These are phyloP conservation scores for Fusarium sp. DNA, from an alignment of 2,329 filamentous ascomycete species.

Conservation along the genomic window DNA sequence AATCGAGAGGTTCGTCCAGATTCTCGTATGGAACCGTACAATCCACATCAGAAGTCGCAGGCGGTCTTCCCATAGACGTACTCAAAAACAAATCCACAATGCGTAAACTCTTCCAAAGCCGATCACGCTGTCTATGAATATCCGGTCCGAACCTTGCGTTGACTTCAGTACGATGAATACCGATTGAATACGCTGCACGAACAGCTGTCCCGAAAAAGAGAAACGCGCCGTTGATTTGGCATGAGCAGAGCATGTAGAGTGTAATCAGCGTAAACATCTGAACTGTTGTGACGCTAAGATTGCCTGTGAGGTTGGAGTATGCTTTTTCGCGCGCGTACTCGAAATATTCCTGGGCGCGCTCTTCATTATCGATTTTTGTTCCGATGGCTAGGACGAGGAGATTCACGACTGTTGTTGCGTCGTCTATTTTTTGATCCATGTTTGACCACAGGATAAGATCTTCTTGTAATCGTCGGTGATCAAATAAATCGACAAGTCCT, in stretches of 20 bases:
- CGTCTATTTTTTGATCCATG: slow-evolving; percentile 48
- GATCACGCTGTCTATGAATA: slow-evolving; percentile 58
- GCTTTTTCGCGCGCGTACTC: slow-evolving; percentile 61
- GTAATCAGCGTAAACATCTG: slow-evolving; percentile 63
- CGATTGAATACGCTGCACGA: slow-evolving; percentile 64
- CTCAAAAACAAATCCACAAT: slow-evolving; percentile 64
- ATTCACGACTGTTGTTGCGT: slow-evolving; percentile 57
- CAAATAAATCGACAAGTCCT: slow-evolving; percentile 62
- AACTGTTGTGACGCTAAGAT: slow-evolving; percentile 61
- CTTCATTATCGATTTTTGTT: slow-evolving; percentile 55
- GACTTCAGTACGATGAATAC: slow-evolving; percentile 64
- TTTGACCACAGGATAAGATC: slow-evolving; percentile 58
- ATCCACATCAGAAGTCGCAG: slow-evolving; percentile 64
- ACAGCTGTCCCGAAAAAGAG: slow-evolving; percentile 65
- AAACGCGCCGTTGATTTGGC: slow-evolving; percentile 66
- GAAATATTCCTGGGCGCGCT: slow-evolving; percentile 58
- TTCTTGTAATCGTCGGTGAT: slow-evolving; percentile 52
- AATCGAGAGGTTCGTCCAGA: slow-evolving; percentile 55
- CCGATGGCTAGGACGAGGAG: slow-evolving; percentile 65
- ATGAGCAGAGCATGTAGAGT: slow-evolving; percentile 65
- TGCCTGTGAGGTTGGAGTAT: slow-evolving; percentile 57
- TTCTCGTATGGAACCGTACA: slow-evolving; percentile 62
- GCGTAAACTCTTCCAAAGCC: slow-evolving; percentile 65
- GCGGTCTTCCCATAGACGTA: slow-evolving; percentile 65
- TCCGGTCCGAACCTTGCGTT: slow-evolving; percentile 62